These are phyloP conservation scores for Neurospora hispaniola DNA, from an alignment of 495 filamentous ascomycete genomes.

Conservation along the genomic window DNA sequence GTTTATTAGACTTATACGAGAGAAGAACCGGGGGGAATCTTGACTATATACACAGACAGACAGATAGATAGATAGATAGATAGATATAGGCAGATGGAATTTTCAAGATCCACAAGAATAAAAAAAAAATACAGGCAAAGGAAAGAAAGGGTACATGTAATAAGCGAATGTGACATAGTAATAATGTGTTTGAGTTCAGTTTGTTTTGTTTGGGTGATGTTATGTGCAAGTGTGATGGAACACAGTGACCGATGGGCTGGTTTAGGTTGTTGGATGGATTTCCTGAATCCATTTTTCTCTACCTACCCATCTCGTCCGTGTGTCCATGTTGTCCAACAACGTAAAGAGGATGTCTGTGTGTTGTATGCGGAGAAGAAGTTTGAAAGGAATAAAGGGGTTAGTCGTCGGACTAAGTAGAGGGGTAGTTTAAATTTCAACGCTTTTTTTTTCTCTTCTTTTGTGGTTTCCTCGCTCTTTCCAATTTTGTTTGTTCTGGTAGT, in stretches of 20 bases:
- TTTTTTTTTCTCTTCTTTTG: constrained; percentile 1
- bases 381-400: neutral
- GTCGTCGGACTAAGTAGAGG: neutral
- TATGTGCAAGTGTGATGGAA: neutral
- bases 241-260: neutral
- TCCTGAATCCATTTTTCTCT: neutral
- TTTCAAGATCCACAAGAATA: neutral
- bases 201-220: neutral
- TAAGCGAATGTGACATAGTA: neutral
- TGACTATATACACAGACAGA: neutral
- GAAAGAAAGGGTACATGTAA: neutral
- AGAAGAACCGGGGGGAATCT: neutral
- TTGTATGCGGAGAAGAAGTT: neutral
- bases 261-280: neutral
- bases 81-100: neutral
- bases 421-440: neutral
- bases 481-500: neutral
- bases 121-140: neutral
- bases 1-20: neutral
- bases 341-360: neutral
- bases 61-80: neutral
- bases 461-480: neutral
- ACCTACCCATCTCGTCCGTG: neutral
- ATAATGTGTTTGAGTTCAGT: neutral
- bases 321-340: neutral